phyloP scores from a whole-genome alignment of 2,329 filamentous ascomycete species.

The Monilinia polystroma region DNA sequence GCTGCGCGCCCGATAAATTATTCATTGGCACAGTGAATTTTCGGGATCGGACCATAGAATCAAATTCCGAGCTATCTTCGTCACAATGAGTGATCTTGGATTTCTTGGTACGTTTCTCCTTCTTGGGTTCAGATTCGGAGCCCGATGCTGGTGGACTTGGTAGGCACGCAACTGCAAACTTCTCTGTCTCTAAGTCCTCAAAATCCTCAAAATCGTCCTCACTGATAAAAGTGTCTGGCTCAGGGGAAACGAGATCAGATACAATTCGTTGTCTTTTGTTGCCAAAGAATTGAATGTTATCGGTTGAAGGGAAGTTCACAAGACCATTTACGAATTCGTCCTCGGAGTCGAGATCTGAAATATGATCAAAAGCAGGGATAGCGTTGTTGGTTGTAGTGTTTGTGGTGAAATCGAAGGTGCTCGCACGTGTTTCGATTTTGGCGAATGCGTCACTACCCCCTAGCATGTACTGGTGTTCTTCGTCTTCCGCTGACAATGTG shows the following conservation, averaged over 20 bases:
- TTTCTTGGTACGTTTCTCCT: constrained; percentile 59
- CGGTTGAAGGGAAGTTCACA: constrained; percentile 63
- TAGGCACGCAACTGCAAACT: constrained; percentile 59
- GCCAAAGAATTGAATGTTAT: constrained; percentile 59
- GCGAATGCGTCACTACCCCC: constrained; percentile 39
- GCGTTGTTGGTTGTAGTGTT: constrained; percentile 51
- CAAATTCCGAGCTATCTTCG: constrained; percentile 41
- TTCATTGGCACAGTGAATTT: constrained; percentile 42
- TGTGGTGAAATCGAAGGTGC: constrained; percentile 47
- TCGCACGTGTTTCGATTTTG: constrained; percentile 48
- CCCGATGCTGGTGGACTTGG: constrained; percentile 61
- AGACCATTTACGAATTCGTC: constrained; percentile 79
- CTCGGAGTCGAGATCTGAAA: constrained; percentile 88
- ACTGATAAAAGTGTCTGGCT: constrained; percentile 75
- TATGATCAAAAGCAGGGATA: constrained; percentile 75
- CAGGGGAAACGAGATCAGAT: constrained; percentile 65
- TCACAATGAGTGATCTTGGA: constrained; percentile 47
- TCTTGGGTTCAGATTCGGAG: constrained; percentile 50
- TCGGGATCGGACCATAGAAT: constrained; percentile 40
- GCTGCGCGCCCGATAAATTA: constrained; percentile 34
- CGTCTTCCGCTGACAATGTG: constrained; percentile 60
- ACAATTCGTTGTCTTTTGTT: constrained; percentile 69
- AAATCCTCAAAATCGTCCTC: constrained; percentile 75
- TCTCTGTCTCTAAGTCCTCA: constrained; percentile 67
- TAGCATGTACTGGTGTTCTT: constrained; percentile 54